phyloP scores from a whole-genome alignment of 2,329 filamentous ascomycete species.

The Geosmithia morbida region DNA sequence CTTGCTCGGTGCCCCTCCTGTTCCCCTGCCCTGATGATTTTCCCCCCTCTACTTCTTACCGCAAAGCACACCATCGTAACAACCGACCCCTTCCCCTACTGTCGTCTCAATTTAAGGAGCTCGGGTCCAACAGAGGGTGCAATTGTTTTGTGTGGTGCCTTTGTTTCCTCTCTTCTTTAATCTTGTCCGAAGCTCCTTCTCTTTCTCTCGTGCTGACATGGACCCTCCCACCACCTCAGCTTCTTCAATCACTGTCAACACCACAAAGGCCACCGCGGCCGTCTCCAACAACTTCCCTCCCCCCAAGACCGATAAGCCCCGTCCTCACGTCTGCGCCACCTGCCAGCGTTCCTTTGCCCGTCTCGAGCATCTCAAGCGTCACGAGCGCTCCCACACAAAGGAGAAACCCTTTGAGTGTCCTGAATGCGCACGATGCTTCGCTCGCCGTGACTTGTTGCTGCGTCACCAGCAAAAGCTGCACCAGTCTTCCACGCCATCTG shows the following conservation, averaged over 20 bases:
- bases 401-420: slow-evolving; percentile 98
- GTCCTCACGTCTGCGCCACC: slow-evolving; percentile 84
- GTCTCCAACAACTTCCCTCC: slow-evolving; percentile 47
- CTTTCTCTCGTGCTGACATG: background rate
- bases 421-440: slow-evolving; percentile 89
- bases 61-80: background rate
- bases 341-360: slow-evolving; percentile 88
- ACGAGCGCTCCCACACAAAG: slow-evolving; percentile 96
- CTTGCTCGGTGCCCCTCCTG: slow-evolving; percentile 16
- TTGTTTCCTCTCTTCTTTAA: background rate
- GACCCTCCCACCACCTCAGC: slow-evolving; percentile 13
- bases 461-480: slow-evolving; percentile 98
- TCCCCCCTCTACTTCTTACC: background rate
- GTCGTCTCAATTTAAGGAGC: too few relatives aligned
- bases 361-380: slow-evolving; percentile 90
- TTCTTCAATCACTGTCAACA: slow-evolving; percentile 37
- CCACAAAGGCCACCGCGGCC: slow-evolving; percentile 36
- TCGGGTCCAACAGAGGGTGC: too few relatives aligned
- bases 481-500: slow-evolving; percentile 77
- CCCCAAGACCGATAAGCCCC: slow-evolving; percentile 92
- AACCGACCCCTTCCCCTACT: background rate
- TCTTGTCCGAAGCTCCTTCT: background rate
- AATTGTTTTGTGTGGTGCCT: background rate
- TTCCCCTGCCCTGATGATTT: slow-evolving; percentile 5
- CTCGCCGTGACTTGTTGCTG: slow-evolving; percentile 77